These are phyloP conservation scores for Penicillium ucsense DNA, from an alignment of 495 filamentous ascomycete genomes.

Conservation along the genomic window DNA sequence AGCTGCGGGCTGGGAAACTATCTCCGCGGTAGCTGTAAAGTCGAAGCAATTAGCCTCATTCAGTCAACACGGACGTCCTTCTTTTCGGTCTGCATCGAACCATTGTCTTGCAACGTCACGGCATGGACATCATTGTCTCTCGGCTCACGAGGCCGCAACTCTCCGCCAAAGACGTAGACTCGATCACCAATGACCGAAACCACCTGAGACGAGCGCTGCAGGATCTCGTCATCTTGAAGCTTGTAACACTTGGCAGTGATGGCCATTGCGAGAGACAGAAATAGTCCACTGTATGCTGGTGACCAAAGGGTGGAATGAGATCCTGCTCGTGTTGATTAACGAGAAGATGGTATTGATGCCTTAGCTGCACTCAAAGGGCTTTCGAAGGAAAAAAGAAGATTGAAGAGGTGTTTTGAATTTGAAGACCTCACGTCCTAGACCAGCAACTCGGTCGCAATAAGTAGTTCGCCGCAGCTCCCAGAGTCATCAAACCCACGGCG, in stretches of 20 bases:
- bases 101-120: slow-evolving; percentile 34
- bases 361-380: neutral
- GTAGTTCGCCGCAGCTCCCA: neutral
- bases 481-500: neutral
- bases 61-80: neutral
- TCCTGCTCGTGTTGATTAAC: no score
- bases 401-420: no score
- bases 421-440: no score
- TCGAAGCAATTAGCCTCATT: neutral
- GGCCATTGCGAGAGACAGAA: neutral
- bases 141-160: slow-evolving; percentile 34
- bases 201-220: slow-evolving; percentile 63
- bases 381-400: neutral
- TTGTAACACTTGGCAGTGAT: slow-evolving; percentile 14
- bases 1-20: slow-evolving; percentile 5
- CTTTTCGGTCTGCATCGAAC: slow-evolving; percentile 3
- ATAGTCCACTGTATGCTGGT: neutral
- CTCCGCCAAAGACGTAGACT: slow-evolving; percentile 44
- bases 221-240: slow-evolving; percentile 16
- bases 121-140: slow-evolving; percentile 63
- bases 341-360: no score
- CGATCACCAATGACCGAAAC: slow-evolving; percentile 55
- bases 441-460: neutral
- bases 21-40: neutral
- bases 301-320: no score